These are phyloP conservation scores for Trichoderma sp. DNA, from an alignment of 2,329 filamentous ascomycete genomes.

Conservation along the genomic window DNA sequence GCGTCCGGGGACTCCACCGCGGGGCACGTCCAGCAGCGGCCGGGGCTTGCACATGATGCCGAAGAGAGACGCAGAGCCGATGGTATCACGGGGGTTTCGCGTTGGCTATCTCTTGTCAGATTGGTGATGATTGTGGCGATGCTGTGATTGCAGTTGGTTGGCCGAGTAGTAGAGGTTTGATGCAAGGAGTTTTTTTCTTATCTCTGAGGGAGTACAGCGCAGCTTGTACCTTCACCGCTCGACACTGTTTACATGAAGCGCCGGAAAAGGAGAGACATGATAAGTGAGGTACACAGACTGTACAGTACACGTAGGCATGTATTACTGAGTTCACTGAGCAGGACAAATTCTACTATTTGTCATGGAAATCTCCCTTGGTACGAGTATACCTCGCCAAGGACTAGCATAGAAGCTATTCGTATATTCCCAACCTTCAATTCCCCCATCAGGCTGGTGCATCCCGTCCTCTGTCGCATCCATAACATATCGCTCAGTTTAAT, in stretches of 20 bases:
- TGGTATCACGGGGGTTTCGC: neutral
- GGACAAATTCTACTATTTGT: neutral
- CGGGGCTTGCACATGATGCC: slow-evolving; percentile 6
- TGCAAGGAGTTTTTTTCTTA: neutral
- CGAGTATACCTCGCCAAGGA: neutral
- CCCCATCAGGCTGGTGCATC: neutral
- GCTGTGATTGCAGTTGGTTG: neutral
- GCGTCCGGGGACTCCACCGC: slow-evolving; percentile 18
- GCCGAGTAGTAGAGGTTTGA: neutral
- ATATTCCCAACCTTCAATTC: neutral
- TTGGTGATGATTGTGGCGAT: neutral
- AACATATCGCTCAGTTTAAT: neutral
- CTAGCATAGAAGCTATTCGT: neutral
- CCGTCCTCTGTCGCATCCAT: neutral
- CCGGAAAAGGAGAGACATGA: neutral
- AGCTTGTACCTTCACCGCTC: neutral
- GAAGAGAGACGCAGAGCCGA: neutral
- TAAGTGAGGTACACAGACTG: neutral
- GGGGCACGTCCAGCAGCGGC: slow-evolving; percentile 9
- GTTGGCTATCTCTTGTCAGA: neutral
- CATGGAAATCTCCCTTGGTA: neutral
- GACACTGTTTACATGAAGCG: neutral
- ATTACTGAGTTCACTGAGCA: neutral
- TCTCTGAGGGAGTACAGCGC: neutral
- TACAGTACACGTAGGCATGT: neutral